Evolutionary conservation across 1,284 basidiomycete species (phyloP), one percentile per base, ranked within the genome.

Genomic region (Cronartium quercuum): DNA sequence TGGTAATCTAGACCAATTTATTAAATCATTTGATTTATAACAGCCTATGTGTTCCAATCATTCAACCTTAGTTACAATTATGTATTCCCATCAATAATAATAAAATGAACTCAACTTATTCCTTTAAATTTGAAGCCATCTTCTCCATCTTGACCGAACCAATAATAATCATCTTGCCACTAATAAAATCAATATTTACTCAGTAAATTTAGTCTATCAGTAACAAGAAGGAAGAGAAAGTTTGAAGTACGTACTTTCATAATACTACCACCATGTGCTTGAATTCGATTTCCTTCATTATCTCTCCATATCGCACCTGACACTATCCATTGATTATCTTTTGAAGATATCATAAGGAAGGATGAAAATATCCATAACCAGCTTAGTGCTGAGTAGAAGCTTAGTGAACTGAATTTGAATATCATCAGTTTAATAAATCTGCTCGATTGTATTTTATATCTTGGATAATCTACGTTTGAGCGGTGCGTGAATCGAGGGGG

Each of bases 101-200:
- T n/a, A 42, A 6, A 6, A 7, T 42, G 6, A 42, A 24, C 34
- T 2, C 38, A 40, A 64, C 62, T 64, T 9, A 88, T 87, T 0
- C 87, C 86, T 42, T 83, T 83, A 81, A 88, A 88, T 12, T 85
- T 79, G 0, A 82, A 84, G 74, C 85, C 86, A 77, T 88, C 87
- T 78, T 83, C 83, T 78, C 88, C 88, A 82, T 88, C 87, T 80
- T 88, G 87, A n/a, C 87, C 87, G 71, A 85, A 83, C 87, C 87
- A 88, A 79, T 88, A 88, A 79, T 86, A 86, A 86, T 57, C 70
- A 66, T 47, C 24, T 65, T 29, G 34, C 13, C 58, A 38, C 55
- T 41, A 37, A 10, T 34, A 35, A 51, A 62, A 55, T 57, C 21
- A 41, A 10, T 29, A 37, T 34, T 34, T 64, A 58, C 41, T 13